Evolutionary conservation across 78 protist genomes (phyloP).

Genomic region (Mastigamoeba balamuthi): DNA sequence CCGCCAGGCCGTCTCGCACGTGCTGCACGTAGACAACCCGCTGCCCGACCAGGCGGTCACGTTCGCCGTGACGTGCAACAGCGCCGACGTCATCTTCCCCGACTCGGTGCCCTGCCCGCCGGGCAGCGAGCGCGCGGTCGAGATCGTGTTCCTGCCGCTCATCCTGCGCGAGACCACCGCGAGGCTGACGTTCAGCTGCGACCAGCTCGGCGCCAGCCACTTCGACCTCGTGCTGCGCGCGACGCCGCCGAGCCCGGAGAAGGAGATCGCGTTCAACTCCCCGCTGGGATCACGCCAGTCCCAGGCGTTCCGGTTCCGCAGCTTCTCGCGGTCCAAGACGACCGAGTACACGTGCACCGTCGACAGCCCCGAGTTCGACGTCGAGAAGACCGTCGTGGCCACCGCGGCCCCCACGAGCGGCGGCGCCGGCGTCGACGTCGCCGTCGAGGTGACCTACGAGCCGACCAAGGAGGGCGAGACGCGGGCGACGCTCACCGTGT

Average conservation of each 20-base stretch:
- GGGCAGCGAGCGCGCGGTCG: not conserved
- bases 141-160: conserved; percentile 39
- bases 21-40: conserved; percentile 42
- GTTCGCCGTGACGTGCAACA: conserved; percentile 3
- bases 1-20: conserved; percentile 18
- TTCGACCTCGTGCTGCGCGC: conserved; percentile 19
- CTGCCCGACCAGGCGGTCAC: not conserved
- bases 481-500: conserved; percentile 6
- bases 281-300: conserved; percentile 24
- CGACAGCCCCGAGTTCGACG: not conserved
- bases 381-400: not conserved
- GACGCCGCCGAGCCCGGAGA: conserved; percentile 8
- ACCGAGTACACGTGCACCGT: conserved; percentile 7
- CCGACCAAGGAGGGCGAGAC: conserved; percentile 43
- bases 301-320: conserved; percentile 23
- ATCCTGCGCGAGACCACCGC: not conserved
- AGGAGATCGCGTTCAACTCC: conserved; percentile 1
- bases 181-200: conserved; percentile 4
- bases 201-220: conserved; percentile 39
- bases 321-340: not conserved
- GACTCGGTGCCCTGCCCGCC: not conserved
- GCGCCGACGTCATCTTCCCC: not conserved
- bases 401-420: no score
- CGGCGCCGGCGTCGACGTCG: conserved; percentile 23
- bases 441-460: conserved; percentile 49